These are phyloP conservation scores for Leccinum truebloodii DNA, from an alignment of 768 basidiomycete genomes.

Conservation along the genomic window DNA sequence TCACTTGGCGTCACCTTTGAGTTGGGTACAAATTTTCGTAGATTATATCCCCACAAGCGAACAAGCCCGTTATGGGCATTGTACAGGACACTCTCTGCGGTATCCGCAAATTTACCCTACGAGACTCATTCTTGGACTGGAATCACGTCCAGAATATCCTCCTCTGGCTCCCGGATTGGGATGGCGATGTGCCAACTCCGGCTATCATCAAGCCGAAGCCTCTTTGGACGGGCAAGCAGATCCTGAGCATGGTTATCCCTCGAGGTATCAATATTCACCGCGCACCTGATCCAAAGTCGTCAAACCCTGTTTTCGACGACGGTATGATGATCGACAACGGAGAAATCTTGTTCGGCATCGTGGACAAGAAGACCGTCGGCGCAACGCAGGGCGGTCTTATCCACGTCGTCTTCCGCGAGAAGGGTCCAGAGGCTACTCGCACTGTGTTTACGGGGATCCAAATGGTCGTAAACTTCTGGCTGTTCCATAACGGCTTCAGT, in stretches of 20 bases:
- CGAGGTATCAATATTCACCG: conserved; percentile 93
- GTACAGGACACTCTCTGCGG: conserved; percentile 99
- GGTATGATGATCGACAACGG: conserved; percentile 97
- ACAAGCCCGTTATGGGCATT: conserved; percentile 99
- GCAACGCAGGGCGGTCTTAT: conserved; percentile 92
- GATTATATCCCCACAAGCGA: conserved; percentile 99
- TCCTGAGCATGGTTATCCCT: conserved; percentile 89
- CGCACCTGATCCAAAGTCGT: conserved; percentile 73
- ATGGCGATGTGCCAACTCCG: conserved; percentile 88
- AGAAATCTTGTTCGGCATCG: conserved; percentile 91
- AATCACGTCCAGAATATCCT: conserved; percentile 95
- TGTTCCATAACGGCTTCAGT: conserved; percentile 98
- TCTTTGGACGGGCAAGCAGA: conserved; percentile 97
- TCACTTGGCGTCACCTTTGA: not conserved
- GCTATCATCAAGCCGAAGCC: conserved; percentile 97
- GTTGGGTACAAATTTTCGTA: conserved; percentile 32
- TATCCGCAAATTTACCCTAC: conserved; percentile 94
- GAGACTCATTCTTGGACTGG: conserved; percentile 96
- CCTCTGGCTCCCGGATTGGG: conserved; percentile 98
- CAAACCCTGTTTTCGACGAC: conserved; percentile 86
- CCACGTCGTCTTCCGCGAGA: conserved; percentile 96
- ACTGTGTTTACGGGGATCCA: conserved; percentile 93
- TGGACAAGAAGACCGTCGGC: conserved; percentile 99
- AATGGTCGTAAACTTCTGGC: conserved; percentile 96
- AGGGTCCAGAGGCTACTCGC: conserved; percentile 89